phyloP scores from a whole-genome alignment of 2,329 filamentous ascomycete genomes.

The Pseudogymnoascus sp. region DNA sequence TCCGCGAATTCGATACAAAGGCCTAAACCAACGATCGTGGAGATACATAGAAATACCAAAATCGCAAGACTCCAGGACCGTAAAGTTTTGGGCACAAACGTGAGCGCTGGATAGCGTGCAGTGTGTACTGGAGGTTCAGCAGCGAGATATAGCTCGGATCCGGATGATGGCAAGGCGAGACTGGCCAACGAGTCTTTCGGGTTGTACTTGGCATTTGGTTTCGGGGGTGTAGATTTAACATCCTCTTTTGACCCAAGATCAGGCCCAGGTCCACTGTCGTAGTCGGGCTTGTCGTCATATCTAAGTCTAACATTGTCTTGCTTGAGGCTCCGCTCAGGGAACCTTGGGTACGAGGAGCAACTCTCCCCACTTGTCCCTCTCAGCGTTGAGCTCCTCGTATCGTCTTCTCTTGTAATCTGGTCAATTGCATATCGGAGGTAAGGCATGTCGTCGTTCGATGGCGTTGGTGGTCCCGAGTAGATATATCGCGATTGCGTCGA shows the following conservation, averaged over 20 bases:
- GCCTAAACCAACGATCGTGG: conserved; percentile 65
- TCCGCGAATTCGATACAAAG: conserved; percentile 64
- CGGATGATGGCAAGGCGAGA: neutral
- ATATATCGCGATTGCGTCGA: conserved; percentile 4
- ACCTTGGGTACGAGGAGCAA: neutral
- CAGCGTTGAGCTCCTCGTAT: conserved; percentile 37
- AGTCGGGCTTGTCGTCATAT: neutral
- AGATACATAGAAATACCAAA: conserved; percentile 51
- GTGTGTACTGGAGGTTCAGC: conserved; percentile 36
- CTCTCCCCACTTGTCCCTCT: neutral
- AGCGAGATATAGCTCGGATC: conserved; percentile 38
- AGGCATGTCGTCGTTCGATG: conserved; percentile 73
- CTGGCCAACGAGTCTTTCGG: conserved; percentile 1
- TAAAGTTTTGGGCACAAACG: conserved; percentile 64
- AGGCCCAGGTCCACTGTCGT: neutral
- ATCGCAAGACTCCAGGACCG: conserved; percentile 54
- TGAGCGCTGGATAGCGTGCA: conserved; percentile 44
- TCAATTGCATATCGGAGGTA: conserved; percentile 88
- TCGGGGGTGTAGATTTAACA: neutral
- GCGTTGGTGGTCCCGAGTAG: conserved; percentile 46
- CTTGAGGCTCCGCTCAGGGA: neutral
- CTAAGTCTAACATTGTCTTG: neutral
- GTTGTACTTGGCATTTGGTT: neutral
- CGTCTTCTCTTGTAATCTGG: conserved; percentile 68
- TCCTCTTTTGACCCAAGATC: neutral